phyloP scores from a whole-genome alignment of 2,329 filamentous ascomycete genomes.

The Fusarium scirpi region DNA sequence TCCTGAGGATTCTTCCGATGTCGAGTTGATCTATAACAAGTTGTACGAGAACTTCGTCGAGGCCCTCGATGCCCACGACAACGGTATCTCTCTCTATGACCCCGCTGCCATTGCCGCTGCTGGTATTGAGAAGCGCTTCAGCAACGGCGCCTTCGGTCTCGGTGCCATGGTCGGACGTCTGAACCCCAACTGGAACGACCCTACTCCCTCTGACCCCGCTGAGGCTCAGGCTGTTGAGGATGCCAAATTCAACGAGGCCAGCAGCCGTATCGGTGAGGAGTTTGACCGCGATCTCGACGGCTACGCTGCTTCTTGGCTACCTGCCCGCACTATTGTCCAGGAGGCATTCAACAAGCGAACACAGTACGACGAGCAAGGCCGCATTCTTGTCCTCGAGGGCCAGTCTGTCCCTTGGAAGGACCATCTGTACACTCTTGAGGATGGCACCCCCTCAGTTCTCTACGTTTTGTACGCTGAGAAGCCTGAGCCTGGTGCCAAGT shows the following conservation, averaged over 20 bases:
- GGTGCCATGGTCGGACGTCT: conserved; percentile 84
- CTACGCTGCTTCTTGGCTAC: conserved; percentile 83
- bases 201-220: conserved; percentile 61
- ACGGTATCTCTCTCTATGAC: conserved; percentile 89
- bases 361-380: conserved; percentile 77
- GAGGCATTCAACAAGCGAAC: conserved; percentile 77
- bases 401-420: conserved; percentile 95
- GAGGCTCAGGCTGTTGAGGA: conserved; percentile 81
- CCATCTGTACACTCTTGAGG: conserved; percentile 90
- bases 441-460: conserved; percentile 69
- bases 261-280: conserved; percentile 86
- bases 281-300: conserved; percentile 86
- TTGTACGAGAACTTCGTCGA: conserved; percentile 95
- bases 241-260: conserved; percentile 80
- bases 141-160: conserved; percentile 83
- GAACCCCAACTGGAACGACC: conserved; percentile 86
- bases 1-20: conserved; percentile 71
- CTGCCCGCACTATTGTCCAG: conserved; percentile 83
- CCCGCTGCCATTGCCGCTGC: conserved; percentile 74
- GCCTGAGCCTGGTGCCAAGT: conserved; percentile 79
- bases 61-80: conserved; percentile 97
- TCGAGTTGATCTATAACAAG: conserved; percentile 84
- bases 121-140: conserved; percentile 84
- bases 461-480: conserved; percentile 95
- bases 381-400: conserved; percentile 82